Percentiles rank a stretch among this genome's conserved stretches.
Conservation (phyloP, 2,329 filamentous ascomycete species). For the Fusarium palustre region DNA sequence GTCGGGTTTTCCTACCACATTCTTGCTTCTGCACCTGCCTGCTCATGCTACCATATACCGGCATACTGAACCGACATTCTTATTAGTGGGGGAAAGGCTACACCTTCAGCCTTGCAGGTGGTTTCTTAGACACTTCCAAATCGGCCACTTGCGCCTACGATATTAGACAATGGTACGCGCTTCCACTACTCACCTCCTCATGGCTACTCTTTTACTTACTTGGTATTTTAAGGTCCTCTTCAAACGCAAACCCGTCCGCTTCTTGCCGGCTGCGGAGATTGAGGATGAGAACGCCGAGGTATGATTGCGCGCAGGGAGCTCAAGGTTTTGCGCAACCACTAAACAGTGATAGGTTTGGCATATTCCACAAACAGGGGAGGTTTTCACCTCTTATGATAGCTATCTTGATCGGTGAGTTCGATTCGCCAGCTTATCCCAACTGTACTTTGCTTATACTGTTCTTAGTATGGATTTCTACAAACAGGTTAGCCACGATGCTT, state of each 20-base stretch:
- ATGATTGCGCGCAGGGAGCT: conserved; percentile 46
- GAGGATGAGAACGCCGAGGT: conserved; percentile 88
- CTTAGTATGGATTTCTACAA: conserved; percentile 91
- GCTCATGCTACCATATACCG: conserved; percentile 40
- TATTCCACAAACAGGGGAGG: conserved; percentile 88
- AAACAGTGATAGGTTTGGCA: conserved; percentile 79
- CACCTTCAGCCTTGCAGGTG: conserved; percentile 43
- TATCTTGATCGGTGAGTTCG: conserved; percentile 81
- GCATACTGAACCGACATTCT: conserved; percentile 31
- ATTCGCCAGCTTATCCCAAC: conserved; percentile 6
- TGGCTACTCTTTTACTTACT: conserved; percentile 23
- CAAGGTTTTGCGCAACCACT: conserved; percentile 21
- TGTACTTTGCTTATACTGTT: conserved; percentile 28
- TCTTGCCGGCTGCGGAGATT: conserved; percentile 76
- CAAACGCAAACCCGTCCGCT: conserved; percentile 94
- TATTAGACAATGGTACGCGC: conserved; percentile 42
- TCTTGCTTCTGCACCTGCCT: conserved; percentile 29
- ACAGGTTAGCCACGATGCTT: conserved; percentile 68
- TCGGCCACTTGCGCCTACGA: conserved; percentile 35
- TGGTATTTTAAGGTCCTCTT: conserved; percentile 78
- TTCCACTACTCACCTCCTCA: not conserved
- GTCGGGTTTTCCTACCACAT: conserved; percentile 22
- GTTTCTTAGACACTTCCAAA: conserved; percentile 30
- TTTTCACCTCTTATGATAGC: conserved; percentile 89
- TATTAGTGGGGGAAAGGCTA: conserved; percentile 48